Base-by-base conservation (phyloP, 305 asterid species). In the Solanum hybrid region DNA sequence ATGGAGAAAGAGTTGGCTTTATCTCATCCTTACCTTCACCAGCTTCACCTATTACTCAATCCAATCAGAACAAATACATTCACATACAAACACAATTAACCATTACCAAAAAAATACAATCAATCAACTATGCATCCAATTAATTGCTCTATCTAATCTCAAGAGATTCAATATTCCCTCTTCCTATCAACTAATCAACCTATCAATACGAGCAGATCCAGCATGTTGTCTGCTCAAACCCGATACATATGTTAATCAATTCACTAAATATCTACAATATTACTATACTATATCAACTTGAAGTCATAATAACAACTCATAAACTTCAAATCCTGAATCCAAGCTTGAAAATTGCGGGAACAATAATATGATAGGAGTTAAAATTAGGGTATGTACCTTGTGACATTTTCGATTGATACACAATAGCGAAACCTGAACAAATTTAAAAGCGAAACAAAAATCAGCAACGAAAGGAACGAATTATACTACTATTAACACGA, bases 1-100 rank as follows among this genome's bases (percentile, higher is more conserved):
- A 97, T 13, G 93, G 92, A 88, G 96, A 91, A 85, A 90, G 73
- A 81, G 69, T 38, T 72, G 91, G 60, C 22, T 85, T 92, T 64
- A 78, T 12, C 35, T 31, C 75, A 85, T 56, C 87, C 42, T 85
- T 85, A 29, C 31, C 87, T 56, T 56, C 87, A 51, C 87, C 87
- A 31, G 75, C 87, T 84, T 51, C 87, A 85, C 76, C 75, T 17
- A 56, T 84, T 22, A 84, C 87, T 13, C 42, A 85, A 85, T 19
- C 31, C 76, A 31, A 12, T 85, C 87, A 85, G 75, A 85, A 85
- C 31, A 56, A 85, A 56, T 19, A 56, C 45, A 84, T 29, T 10
- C 73, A 31, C 71, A 85, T 51, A 51, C 42, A 84, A 84, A 84
- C 42, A 84, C 42, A 17, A 31, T 6, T 29, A 51, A 84, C 36